Evolutionary conservation across 108 stramenopile species (phyloP).

Genomic region (Nitzschia inconspicua): DNA sequence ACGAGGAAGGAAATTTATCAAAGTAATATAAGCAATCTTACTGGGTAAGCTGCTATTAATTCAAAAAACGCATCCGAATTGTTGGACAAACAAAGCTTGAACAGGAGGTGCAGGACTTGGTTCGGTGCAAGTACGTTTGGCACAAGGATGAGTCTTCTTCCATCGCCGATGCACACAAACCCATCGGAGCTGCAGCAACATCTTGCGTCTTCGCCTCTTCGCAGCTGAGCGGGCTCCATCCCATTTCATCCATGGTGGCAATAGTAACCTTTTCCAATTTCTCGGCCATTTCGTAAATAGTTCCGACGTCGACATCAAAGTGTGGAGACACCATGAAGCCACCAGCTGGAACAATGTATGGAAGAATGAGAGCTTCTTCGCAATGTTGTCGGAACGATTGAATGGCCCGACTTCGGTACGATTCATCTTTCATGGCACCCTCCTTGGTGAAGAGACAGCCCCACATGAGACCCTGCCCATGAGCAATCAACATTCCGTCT

Average conservation of each 20-base stretch:
- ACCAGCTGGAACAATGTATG: slow-evolving; percentile 56
- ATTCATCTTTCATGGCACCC: slow-evolving; percentile 21
- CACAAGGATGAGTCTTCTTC: slow-evolving; percentile 10
- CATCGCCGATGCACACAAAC: slow-evolving; percentile 3
- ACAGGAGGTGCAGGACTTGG: slow-evolving; percentile 34
- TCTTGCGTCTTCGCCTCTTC: background rate
- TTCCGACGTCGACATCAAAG: slow-evolving; percentile 40
- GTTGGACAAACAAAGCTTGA: slow-evolving; percentile 19
- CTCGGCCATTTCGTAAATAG: slow-evolving; percentile 35
- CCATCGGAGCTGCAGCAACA: background rate
- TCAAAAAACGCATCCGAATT: slow-evolving; percentile 5
- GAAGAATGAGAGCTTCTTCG: slow-evolving; percentile 38
- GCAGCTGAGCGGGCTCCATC: slow-evolving; percentile 26
- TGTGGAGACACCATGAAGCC: slow-evolving; percentile 59
- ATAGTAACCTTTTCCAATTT: slow-evolving; percentile 33
- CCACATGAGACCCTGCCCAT: slow-evolving; percentile 65
- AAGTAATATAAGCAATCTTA: no score
- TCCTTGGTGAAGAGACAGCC: slow-evolving; percentile 40
- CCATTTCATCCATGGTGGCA: slow-evolving; percentile 36
- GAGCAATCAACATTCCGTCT: slow-evolving; percentile 33
- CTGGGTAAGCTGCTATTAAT: no score
- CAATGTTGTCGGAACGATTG: slow-evolving; percentile 29
- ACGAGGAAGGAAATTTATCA: no score
- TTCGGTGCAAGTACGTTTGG: slow-evolving; percentile 16
- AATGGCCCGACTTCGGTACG: slow-evolving; percentile 6